phyloP scores from a whole-genome alignment of 805 yeast species.

The Myxozyma vanderwaltii region DNA sequence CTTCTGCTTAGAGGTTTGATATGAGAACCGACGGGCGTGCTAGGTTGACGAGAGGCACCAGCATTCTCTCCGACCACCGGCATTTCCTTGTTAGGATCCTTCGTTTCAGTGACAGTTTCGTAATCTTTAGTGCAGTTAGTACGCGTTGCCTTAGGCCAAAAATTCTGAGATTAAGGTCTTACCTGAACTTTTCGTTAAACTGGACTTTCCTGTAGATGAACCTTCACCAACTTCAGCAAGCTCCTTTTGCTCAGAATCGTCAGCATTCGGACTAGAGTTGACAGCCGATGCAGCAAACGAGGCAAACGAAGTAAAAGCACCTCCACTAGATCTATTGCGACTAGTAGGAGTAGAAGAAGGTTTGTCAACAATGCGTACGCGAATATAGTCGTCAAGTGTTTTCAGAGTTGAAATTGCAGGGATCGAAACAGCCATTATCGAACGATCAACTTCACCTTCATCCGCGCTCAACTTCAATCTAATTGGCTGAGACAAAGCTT shows the following conservation, averaged over 20 bases:
- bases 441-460: conserved; percentile 38
- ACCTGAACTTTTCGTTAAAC: not conserved
- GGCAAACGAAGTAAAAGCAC: conserved; percentile 18
- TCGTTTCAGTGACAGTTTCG: not conserved
- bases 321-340: conserved; percentile 12
- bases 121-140: not conserved
- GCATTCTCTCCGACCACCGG: conserved; percentile 1
- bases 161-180: not conserved
- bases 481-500: conserved; percentile 65
- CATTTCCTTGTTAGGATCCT: not conserved
- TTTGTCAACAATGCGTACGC: conserved; percentile 41
- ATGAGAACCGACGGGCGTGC: conserved; percentile 4
- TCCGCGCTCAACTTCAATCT: conserved; percentile 56
- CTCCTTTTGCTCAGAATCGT: conserved; percentile 2
- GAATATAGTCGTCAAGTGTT: conserved; percentile 50
- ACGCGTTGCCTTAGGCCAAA: not conserved
- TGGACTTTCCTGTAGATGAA: conserved; percentile 1
- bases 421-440: conserved; percentile 45
- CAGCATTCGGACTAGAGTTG: conserved; percentile 8
- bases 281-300: conserved; percentile 27
- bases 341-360: conserved; percentile 2
- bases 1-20: not conserved
- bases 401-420: conserved; percentile 57
- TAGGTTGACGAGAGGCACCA: not conserved
- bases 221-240: conserved; percentile 12